These are phyloP conservation scores for Eucalyptus marginata DNA, from an alignment of 345 rosid species.

Conservation along the genomic window DNA sequence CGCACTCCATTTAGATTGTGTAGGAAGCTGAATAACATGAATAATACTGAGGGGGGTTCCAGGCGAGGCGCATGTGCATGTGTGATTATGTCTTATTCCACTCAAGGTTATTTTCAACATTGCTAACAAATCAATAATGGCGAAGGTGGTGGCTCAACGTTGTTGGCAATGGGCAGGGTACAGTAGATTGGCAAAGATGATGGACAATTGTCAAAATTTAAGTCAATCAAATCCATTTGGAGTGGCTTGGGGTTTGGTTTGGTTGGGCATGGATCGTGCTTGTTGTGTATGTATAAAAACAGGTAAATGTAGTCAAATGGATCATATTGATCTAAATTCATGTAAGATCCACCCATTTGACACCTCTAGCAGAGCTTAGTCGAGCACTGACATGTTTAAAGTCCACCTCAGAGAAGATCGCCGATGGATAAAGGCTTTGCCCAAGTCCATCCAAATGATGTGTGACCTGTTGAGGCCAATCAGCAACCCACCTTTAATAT, in stretches of 20 bases:
- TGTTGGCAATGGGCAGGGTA: neutral
- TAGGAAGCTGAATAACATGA: neutral
- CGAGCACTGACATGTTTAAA: neutral
- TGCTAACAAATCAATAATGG: neutral
- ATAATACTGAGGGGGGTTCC: neutral
- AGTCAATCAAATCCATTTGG: neutral
- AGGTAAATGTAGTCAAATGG: neutral
- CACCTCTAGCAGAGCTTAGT: neutral
- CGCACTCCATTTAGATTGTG: neutral
- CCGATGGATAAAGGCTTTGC: neutral
- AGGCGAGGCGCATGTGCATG: neutral
- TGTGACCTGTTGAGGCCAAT: neutral
- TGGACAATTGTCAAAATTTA: neutral
- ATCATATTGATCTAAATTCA: neutral
- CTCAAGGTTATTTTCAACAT: neutral
- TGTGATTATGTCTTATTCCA: neutral
- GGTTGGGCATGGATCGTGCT: neutral
- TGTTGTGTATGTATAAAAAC: neutral
- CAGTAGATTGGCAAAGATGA: neutral
- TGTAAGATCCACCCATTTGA: neutral
- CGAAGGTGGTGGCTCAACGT: neutral
- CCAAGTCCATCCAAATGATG: neutral
- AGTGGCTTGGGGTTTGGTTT: neutral
- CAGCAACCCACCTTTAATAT: neutral
- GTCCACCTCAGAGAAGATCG: neutral